Evolutionary conservation across 164 flowering plant genomes (phyloP), one percentile per base, ranked within the genome.

Genomic region (Chimonanthus praecox): DNA sequence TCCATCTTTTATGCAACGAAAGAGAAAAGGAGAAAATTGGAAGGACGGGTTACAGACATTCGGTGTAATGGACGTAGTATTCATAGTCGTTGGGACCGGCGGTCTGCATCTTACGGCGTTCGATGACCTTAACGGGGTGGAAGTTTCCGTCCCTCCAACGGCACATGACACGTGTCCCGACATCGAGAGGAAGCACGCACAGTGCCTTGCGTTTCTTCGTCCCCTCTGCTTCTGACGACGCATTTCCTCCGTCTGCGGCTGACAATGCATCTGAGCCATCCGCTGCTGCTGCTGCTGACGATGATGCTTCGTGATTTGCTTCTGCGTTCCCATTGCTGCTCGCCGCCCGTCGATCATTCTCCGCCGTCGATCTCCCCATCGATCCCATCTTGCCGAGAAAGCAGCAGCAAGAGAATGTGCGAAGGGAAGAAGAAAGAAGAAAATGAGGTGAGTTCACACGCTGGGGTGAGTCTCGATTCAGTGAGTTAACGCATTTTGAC

Each of bases 1-100:
- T 54, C 60, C 60, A 7, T 54, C 3, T 54, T 15, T 54, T 15
- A 33, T 33, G 33, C 33, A 33, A 33, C 18, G 13, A 20, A 75
- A 72, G 47, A 21, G 66, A 18, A 7, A 18, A 51, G 3, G 66
- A 51, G 71, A 71, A 33, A 33, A 33, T 1, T 33, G 33, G 33
- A 33, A 33, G 33, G 7, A 49, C 21, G 6, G 7, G 74, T 18
- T 62, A 45, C 47, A 78, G 78, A 95, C 99, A 95, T 80, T 95
- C 99, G 5, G 96, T 92, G 76, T 95, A 95, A 78, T 95, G 99
- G 51, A 95, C 99, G 71, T 95, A 95, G 76, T 92, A 95, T 84
- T 95, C 99, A 80, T 89, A 95, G 45, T 90, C 93, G 72, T 79
- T 88, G 45, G 81, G 73, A 0, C 83, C 88, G 49, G 66, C 83